These are phyloP conservation scores for Colletotrichum lini DNA, from an alignment of 2,329 filamentous ascomycete species.

Conservation along the genomic window DNA sequence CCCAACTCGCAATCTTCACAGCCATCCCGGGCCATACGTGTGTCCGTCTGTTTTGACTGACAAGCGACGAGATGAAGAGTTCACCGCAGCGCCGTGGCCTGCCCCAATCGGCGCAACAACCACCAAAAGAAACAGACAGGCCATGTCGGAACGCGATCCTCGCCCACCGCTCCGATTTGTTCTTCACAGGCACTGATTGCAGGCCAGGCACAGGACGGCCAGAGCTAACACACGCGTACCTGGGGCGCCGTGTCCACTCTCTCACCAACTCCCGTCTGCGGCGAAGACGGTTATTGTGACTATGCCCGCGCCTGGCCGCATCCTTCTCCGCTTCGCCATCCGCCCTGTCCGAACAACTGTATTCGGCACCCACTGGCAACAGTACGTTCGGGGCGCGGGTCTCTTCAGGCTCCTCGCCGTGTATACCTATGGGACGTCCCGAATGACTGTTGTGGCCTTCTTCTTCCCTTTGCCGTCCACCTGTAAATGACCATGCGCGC, in stretches of 20 bases:
- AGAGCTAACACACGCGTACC: not conserved
- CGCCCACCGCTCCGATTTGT: not conserved
- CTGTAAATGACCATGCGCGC: too few species aligned
- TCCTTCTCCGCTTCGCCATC: not conserved
- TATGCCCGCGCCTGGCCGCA: constrained; percentile 13
- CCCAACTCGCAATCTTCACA: not conserved
- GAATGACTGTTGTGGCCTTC: not conserved
- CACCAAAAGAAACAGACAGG: not conserved
- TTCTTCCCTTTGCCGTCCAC: not conserved
- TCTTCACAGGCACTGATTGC: not conserved
- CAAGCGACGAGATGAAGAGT: not conserved
- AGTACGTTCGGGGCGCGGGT: not conserved
- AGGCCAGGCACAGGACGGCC: not conserved
- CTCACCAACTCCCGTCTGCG: constrained; percentile 16
- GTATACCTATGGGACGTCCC: not conserved
- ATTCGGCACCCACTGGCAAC: not conserved
- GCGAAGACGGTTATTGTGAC: constrained; percentile 6
- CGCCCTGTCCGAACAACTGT: not conserved
- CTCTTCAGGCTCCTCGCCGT: too few species aligned
- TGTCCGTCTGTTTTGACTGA: not conserved
- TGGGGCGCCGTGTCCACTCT: not conserved
- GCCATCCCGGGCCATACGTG: not conserved
- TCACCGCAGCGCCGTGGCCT: not conserved
- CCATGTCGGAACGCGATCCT: not conserved
- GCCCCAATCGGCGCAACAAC: not conserved